phyloP scores from a whole-genome alignment of 371 early-diverging fungal species.

The Rhizopus sp. region DNA sequence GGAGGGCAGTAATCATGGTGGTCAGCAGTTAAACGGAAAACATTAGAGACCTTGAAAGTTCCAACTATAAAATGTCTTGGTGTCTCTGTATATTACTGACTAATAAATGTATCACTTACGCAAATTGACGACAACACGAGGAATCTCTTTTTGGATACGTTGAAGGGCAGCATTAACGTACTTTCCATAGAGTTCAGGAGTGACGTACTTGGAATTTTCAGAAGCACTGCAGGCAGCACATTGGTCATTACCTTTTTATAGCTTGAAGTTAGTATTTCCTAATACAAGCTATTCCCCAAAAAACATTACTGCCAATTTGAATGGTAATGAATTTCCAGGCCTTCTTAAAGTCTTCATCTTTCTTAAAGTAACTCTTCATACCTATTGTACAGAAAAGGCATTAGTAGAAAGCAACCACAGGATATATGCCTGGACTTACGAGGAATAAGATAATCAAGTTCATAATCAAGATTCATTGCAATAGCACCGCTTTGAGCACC shows the following conservation, averaged over 20 bases:
- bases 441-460: conserved; percentile 29
- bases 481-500: conserved; percentile 35
- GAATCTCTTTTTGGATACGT: conserved; percentile 14
- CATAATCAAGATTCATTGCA: conserved; percentile 27
- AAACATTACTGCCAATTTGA: conserved; percentile 24
- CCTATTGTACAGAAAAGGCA: neutral
- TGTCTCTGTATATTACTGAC: no score
- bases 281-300: neutral
- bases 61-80: conserved; percentile 13
- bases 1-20: conserved; percentile 10
- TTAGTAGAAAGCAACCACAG: neutral
- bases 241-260: conserved; percentile 18
- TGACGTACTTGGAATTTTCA: neutral
- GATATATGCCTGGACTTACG: conserved; percentile 4
- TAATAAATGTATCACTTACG: conserved; percentile 3
- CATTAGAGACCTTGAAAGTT: conserved; percentile 12
- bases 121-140: conserved; percentile 12
- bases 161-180: conserved; percentile 22
- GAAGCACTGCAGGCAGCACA: conserved; percentile 13
- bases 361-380: conserved; percentile 1
- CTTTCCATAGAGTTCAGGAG: conserved; percentile 16
- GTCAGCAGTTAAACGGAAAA: conserved; percentile 7
- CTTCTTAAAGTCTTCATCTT: conserved; percentile 1
- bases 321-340: conserved; percentile 30
- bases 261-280: neutral